Conservation (phyloP, 139 green algal species). For the Chlorella vulgaris region DNA sequence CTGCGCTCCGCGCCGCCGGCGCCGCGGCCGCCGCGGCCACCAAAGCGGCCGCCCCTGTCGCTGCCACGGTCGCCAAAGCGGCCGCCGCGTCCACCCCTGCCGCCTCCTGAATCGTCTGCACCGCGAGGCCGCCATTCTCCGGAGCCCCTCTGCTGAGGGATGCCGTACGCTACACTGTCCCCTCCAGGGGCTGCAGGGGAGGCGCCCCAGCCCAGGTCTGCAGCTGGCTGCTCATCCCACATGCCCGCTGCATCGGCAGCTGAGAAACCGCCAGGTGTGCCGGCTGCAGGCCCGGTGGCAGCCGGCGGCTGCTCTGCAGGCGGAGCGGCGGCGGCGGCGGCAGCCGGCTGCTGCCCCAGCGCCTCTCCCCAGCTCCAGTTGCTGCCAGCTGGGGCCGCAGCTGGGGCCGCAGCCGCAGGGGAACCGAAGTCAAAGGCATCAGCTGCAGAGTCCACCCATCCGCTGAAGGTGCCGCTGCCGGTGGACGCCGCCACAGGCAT, state of each 20-base stretch:
- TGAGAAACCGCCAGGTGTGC: neutral
- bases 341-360: neutral
- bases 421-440: neutral
- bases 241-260: neutral
- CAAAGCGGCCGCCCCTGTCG: neutral
- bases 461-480: neutral
- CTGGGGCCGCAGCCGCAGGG: neutral
- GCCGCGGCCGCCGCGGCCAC: neutral
- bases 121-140: neutral
- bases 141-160: neutral
- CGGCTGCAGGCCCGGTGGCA: neutral
- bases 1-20: neutral
- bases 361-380: conserved; percentile 16
- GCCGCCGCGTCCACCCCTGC: neutral
- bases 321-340: neutral
- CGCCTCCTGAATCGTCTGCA: too few relatives aligned
- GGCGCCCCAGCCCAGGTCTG: neutral
- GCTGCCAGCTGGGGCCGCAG: neutral
- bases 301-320: neutral
- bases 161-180: neutral
- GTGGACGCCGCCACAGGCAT: neutral
- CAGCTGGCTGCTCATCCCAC: conserved; percentile 9
- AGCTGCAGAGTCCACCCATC: conserved; percentile 9
- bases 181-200: neutral
- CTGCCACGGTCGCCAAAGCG: neutral